phyloP scores from a whole-genome alignment of 1,284 basidiomycete species.

The Ceratobasidium sp. region DNA sequence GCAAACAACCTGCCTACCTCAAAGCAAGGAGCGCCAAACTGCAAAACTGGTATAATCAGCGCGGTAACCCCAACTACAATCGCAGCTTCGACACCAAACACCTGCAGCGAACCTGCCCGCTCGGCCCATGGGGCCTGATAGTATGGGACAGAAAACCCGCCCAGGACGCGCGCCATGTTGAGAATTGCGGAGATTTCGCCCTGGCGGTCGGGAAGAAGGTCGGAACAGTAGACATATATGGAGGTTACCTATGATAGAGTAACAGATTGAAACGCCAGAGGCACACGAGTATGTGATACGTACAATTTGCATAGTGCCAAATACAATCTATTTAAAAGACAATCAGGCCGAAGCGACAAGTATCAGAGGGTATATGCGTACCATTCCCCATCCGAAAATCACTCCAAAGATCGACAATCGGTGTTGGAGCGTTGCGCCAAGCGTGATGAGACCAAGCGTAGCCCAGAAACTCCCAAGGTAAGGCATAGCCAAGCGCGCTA shows the following conservation, averaged over 20 bases:
- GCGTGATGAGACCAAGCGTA: constrained; percentile 63
- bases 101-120: constrained; percentile 67
- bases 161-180: constrained; percentile 69
- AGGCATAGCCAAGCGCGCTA: constrained; percentile 74
- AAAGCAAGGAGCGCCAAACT: constrained; percentile 31
- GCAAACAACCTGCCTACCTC: constrained; percentile 1
- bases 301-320: constrained; percentile 55
- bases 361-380: constrained; percentile 20
- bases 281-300: constrained; percentile 58
- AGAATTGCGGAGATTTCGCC: constrained; percentile 72
- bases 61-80: constrained; percentile 30
- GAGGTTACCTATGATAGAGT: constrained; percentile 21
- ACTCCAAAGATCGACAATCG: constrained; percentile 25
- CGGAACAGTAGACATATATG: constrained; percentile 61
- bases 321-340: constrained; percentile 15
- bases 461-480: constrained; percentile 73
- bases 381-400: constrained; percentile 40
- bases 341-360: background rate
- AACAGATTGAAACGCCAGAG: background rate
- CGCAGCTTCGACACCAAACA: constrained; percentile 71
- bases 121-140: constrained; percentile 73
- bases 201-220: constrained; percentile 64
- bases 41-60: constrained; percentile 20
- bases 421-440: constrained; percentile 21
- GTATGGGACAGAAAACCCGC: constrained; percentile 72